Percentiles rank a stretch among this genome's conserved stretches.
Evolutionary conservation across 345 rosid genomes (phyloP).

Genomic region (Eucalyptus polybractea): DNA sequence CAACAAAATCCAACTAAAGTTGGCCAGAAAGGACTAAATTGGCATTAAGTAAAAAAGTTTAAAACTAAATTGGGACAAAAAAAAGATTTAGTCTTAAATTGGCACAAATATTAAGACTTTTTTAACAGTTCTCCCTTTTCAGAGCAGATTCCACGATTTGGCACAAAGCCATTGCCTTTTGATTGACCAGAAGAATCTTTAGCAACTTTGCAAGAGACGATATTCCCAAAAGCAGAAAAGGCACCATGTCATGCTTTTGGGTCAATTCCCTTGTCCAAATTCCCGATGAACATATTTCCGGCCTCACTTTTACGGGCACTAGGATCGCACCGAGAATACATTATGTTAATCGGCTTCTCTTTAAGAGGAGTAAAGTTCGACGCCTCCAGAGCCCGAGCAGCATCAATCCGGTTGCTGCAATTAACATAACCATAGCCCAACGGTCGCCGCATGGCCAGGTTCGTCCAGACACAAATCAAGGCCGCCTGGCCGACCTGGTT

Average conservation of each 20-base stretch:
- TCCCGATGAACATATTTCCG: slow-evolving; percentile 88
- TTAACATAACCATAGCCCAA: slow-evolving; percentile 82
- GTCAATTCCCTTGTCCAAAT: slow-evolving; percentile 74
- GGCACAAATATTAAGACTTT: no score
- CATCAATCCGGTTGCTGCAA: slow-evolving; percentile 36
- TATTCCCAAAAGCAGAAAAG: slow-evolving; percentile 59
- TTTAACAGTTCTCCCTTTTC: not conserved
- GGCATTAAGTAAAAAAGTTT: no score
- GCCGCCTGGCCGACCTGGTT: no score
- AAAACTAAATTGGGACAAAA: no score
- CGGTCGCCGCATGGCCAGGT: slow-evolving; percentile 2
- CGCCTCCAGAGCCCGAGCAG: slow-evolving; percentile 59
- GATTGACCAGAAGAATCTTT: slow-evolving; percentile 75
- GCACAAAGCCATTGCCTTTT: slow-evolving; percentile 89
- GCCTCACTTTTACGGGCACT: slow-evolving; percentile 72
- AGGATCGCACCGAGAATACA: slow-evolving; percentile 85
- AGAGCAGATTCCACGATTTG: slow-evolving; percentile 69
- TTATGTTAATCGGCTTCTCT: slow-evolving; percentile 56
- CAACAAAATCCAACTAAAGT: no score
- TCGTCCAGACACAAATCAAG: no score
- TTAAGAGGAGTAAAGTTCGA: slow-evolving; percentile 61
- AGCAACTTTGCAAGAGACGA: slow-evolving; percentile 83
- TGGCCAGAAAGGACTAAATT: no score
- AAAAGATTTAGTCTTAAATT: no score
- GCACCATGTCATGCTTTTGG: slow-evolving; percentile 77